phyloP scores from a whole-genome alignment of 2,329 filamentous ascomycete genomes.

The Beauveria varroae region DNA sequence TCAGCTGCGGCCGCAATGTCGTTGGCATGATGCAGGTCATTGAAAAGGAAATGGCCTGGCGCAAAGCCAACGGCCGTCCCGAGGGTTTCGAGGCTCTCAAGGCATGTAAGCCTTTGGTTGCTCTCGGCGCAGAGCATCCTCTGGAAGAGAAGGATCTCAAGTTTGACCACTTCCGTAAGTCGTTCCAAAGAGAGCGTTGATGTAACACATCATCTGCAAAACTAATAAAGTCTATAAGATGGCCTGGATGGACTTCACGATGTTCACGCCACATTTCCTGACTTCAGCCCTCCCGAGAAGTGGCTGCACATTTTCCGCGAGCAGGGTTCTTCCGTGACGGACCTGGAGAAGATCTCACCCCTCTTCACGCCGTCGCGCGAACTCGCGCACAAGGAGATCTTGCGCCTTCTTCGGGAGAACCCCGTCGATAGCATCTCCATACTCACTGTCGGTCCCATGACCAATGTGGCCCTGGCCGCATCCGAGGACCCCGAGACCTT shows the following conservation, averaged over 20 bases:
- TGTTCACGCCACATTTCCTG: slow-evolving; percentile 66
- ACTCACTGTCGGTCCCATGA: slow-evolving; percentile 81
- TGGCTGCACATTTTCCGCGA: slow-evolving; percentile 61
- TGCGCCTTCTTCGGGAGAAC: slow-evolving; percentile 76
- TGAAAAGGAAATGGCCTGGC: slow-evolving; percentile 82
- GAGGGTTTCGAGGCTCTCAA: slow-evolving; percentile 68
- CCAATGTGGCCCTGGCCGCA: slow-evolving; percentile 86
- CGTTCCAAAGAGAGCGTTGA: neutral
- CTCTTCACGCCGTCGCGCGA: slow-evolving; percentile 70
- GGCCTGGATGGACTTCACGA: slow-evolving; percentile 70
- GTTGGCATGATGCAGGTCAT: slow-evolving; percentile 88
- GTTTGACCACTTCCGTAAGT: slow-evolving; percentile 81
- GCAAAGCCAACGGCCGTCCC: slow-evolving; percentile 57
- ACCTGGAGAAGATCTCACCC: slow-evolving; percentile 39
- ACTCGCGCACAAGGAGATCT: slow-evolving; percentile 76
- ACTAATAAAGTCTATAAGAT: slow-evolving; percentile 37
- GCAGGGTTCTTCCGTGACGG: slow-evolving; percentile 19
- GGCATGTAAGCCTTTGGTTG: slow-evolving; percentile 70
- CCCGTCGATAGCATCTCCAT: slow-evolving; percentile 82
- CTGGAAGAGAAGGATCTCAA: slow-evolving; percentile 74
- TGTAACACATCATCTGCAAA: neutral
- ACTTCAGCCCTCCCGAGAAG: slow-evolving; percentile 65
- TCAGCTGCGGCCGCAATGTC: slow-evolving; percentile 76
- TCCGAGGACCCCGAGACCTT: slow-evolving; percentile 85
- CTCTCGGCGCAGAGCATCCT: slow-evolving; percentile 79